Conservation (phyloP, 805 yeast species). For the Candida yuanshanica region DNA sequence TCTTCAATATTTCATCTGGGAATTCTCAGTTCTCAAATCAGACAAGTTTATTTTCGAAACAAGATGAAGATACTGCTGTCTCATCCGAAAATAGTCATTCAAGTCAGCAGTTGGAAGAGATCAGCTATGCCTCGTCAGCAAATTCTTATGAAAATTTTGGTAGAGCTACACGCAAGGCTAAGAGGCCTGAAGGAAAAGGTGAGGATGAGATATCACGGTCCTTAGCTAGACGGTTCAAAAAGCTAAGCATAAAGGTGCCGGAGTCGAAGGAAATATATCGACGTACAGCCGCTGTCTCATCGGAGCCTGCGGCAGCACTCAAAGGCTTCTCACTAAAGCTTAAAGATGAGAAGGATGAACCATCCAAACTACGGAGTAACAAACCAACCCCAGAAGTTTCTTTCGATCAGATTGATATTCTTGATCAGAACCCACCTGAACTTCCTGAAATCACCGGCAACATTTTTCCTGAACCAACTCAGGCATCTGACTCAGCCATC, state of each 20-base stretch:
- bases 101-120: not conserved
- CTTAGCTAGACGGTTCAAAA: not conserved
- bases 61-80: not conserved
- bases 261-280: no score
- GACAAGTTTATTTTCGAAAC: not conserved
- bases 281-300: no score
- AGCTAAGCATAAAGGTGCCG: not conserved
- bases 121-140: not conserved
- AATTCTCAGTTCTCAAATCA: not conserved
- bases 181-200: not conserved
- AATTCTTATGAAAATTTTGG: not conserved
- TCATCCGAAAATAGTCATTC: not conserved
- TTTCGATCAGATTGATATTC: conserved; percentile 20
- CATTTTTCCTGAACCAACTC: not conserved
- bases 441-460: conserved; percentile 7
- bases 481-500: not conserved
- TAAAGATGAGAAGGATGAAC: not conserved
- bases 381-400: conserved; percentile 15
- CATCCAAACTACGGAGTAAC: not conserved
- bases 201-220: not conserved
- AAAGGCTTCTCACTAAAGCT: conserved; percentile 4
- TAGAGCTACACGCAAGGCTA: not conserved
- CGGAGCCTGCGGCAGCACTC: no score
- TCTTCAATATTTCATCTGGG: not conserved
- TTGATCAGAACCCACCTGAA: conserved; percentile 18